A percentile compares a stretch with the other conserved stretches of the same genome.
Evolutionary conservation across 768 basidiomycete species (phyloP).

Genomic region (Termitomyces sp.): DNA sequence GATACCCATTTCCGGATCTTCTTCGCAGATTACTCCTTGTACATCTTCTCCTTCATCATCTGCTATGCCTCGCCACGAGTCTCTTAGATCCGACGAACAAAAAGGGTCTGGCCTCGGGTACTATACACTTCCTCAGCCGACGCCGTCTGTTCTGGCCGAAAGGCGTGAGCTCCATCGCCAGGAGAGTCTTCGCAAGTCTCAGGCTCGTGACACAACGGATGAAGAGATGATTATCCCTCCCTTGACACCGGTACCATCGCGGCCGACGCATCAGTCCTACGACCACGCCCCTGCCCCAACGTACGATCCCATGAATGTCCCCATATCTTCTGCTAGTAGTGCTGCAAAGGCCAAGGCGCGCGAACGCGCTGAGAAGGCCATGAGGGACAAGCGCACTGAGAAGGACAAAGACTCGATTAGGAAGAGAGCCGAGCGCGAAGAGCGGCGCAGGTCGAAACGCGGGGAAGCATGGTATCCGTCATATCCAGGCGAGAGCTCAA

Average conservation of each 20-base stretch:
- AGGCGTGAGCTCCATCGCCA: conserved; percentile 1
- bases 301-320: background rate
- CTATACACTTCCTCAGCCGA: conserved; percentile 15
- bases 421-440: conserved; percentile 5
- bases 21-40: background rate
- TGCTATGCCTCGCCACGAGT: conserved; percentile 24
- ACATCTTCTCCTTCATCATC: conserved; percentile 38
- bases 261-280: conserved; percentile 6
- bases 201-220: background rate
- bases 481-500: background rate
- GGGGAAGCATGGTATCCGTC: background rate
- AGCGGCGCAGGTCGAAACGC: background rate
- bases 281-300: conserved; percentile 17
- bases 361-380: conserved; percentile 23
- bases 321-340: conserved; percentile 41
- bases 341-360: conserved; percentile 40
- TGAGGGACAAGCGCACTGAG: conserved; percentile 4
- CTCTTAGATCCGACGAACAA: conserved; percentile 7
- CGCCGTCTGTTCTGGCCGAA: conserved; percentile 13
- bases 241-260: conserved; percentile 1
- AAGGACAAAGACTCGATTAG: conserved; percentile 5
- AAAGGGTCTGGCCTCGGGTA: background rate
- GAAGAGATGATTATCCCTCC: background rate
- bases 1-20: background rate
- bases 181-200: background rate